Conservation (phyloP, 2,329 filamentous ascomycete species). For the Colletotrichum spinosum region DNA sequence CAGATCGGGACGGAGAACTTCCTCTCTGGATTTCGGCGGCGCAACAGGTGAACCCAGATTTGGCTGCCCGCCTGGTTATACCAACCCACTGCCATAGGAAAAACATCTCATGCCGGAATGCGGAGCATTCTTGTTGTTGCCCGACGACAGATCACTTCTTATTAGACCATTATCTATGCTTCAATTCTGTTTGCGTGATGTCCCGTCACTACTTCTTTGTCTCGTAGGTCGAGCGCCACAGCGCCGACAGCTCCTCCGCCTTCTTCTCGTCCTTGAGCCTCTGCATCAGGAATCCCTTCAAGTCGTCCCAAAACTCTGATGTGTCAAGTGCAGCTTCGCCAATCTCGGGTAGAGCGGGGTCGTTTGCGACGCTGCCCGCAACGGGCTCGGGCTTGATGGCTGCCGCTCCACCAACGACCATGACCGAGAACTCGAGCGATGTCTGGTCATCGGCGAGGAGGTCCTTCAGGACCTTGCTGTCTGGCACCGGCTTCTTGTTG, state of each 20-base stretch:
- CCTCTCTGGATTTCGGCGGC: constrained; percentile 41
- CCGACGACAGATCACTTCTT: constrained; percentile 35
- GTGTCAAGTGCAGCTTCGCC: constrained; percentile 70
- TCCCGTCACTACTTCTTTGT: constrained; percentile 49
- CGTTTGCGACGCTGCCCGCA: constrained; percentile 48
- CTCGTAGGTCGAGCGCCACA: constrained; percentile 81
- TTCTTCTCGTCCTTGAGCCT: constrained; percentile 77
- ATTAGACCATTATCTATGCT: constrained; percentile 32
- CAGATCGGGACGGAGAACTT: constrained; percentile 33
- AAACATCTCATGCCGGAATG: constrained; percentile 44
- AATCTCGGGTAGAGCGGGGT: constrained; percentile 19
- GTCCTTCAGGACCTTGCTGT: constrained; percentile 83
- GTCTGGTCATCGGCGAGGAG: constrained; percentile 69
- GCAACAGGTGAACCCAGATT: constrained; percentile 46
- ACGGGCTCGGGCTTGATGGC: constrained; percentile 56
- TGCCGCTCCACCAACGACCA: constrained; percentile 82
- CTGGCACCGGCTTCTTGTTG: constrained; percentile 86
- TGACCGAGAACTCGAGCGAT: constrained; percentile 81
- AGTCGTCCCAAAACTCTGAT: constrained; percentile 86
- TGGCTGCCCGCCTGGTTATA: constrained; percentile 48
- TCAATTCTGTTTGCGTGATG: constrained; percentile 8
- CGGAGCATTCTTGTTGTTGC: constrained; percentile 43
- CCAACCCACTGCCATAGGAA: constrained; percentile 43
- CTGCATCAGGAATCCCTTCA: constrained; percentile 84
- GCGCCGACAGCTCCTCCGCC: constrained; percentile 71